Conservation (phyloP, 345 rosid species). For the Kernera saxatilis region DNA sequence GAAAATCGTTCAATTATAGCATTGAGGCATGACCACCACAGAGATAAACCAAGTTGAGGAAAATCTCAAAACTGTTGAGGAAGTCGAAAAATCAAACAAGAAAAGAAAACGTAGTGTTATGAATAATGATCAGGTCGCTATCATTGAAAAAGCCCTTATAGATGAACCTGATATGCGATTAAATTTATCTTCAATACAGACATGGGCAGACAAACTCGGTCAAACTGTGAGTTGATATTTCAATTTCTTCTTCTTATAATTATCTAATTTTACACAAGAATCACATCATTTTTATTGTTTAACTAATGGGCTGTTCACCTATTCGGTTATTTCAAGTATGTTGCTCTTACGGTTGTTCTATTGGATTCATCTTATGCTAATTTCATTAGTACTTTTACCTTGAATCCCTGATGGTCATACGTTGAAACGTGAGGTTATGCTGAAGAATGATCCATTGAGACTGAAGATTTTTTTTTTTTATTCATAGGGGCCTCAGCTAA, state of each 20-base stretch:
- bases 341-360: background rate
- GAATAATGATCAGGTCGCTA: conserved; percentile 59
- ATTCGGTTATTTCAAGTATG: too few species aligned
- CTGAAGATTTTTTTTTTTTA: background rate
- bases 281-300: too few species aligned
- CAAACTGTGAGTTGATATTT: background rate
- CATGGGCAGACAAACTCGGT: conserved; percentile 59
- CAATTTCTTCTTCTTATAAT: too few species aligned
- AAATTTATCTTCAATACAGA: conserved; percentile 46
- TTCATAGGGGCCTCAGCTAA: background rate
- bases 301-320: too few species aligned
- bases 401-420: background rate
- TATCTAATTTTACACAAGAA: too few species aligned
- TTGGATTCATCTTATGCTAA: background rate
- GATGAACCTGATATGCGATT: conserved; percentile 87
- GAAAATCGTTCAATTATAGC: too few species aligned
- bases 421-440: background rate
- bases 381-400: background rate
- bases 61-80: background rate
- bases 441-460: background rate
- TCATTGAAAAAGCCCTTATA: conserved; percentile 62
- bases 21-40: background rate
- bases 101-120: conserved; percentile 75
- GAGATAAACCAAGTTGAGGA: background rate
- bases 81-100: background rate